phyloP scores from a whole-genome alignment of 805 yeast species.

The Metschnikowia anglica region DNA sequence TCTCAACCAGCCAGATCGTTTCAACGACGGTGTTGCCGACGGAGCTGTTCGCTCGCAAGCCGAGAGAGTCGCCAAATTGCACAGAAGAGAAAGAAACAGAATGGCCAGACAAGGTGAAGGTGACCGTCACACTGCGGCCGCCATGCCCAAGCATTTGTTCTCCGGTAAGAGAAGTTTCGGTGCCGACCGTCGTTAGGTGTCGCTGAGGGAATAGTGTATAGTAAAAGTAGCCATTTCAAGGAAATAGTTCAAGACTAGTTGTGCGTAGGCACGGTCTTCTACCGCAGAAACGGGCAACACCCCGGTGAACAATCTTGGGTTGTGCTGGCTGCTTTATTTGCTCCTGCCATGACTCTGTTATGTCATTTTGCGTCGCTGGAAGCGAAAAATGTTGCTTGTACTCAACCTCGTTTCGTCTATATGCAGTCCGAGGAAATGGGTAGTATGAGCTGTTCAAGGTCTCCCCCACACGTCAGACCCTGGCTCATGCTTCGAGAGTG shows the following conservation, averaged over 20 bases:
- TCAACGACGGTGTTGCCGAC: slow-evolving; percentile 82
- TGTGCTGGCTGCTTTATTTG: background rate
- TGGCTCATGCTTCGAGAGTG: too few relatives aligned
- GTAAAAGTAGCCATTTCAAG: slow-evolving; percentile 1
- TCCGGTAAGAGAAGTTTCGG: slow-evolving; percentile 97
- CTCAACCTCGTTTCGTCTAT: too few relatives aligned
- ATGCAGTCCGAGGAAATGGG: too few relatives aligned
- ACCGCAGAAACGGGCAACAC: too few relatives aligned
- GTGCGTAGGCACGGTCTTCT: too few relatives aligned
- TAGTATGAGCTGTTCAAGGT: too few relatives aligned
- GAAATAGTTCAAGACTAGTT: background rate
- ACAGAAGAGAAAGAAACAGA: slow-evolving; percentile 92
- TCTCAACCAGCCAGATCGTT: slow-evolving; percentile 68
- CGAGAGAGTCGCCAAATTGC: slow-evolving; percentile 80
- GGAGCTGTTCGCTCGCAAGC: slow-evolving; percentile 80
- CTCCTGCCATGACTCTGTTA: background rate
- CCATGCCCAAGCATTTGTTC: slow-evolving; percentile 90
- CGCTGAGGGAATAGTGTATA: background rate
- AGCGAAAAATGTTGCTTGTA: too few relatives aligned
- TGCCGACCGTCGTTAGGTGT: slow-evolving; percentile 75
- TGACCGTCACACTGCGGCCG: slow-evolving; percentile 84
- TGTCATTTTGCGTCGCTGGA: slow-evolving; percentile 1
- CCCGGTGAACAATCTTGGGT: too few relatives aligned
- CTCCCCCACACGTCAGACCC: too few relatives aligned
- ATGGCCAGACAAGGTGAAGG: slow-evolving; percentile 92